Conservation (phyloP, 768 basidiomycete species). For the Suillus cothurnatus region DNA sequence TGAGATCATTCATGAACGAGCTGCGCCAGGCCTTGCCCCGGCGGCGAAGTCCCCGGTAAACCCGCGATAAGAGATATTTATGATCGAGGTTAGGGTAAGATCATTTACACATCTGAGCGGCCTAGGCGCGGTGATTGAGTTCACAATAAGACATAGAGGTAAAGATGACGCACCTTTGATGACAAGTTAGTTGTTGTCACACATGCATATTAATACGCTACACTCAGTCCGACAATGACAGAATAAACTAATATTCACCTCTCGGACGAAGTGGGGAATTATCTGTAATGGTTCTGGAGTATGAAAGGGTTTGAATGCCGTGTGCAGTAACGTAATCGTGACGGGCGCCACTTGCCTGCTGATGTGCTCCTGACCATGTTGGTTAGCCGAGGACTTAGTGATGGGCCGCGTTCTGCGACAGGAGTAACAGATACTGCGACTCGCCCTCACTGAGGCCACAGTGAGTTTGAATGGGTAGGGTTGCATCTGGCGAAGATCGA, state of each 20-base stretch:
- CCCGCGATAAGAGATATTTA: constrained; percentile 93
- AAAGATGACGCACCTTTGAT: constrained; percentile 61
- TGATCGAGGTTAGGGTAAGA: constrained; percentile 69
- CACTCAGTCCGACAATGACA: constrained; percentile 82
- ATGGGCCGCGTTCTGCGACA: neutral
- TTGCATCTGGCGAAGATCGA: neutral
- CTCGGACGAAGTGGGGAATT: constrained; percentile 87
- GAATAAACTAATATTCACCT: constrained; percentile 46
- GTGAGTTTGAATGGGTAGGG: neutral
- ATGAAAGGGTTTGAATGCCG: neutral
- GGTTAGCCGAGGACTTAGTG: neutral
- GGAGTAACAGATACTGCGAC: neutral
- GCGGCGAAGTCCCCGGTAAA: constrained; percentile 68
- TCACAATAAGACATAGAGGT: constrained; percentile 1
- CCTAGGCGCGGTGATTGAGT: constrained; percentile 45
- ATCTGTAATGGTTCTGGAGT: constrained; percentile 69
- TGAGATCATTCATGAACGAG: constrained; percentile 71
- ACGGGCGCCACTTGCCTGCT: constrained; percentile 45
- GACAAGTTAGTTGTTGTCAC: constrained; percentile 82
- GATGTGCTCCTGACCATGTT: constrained; percentile 40
- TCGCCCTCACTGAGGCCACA: neutral
- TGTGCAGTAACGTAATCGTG: constrained; percentile 15
- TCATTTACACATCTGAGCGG: constrained; percentile 69
- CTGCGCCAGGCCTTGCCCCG: constrained; percentile 64
- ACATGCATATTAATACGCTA: constrained; percentile 77